Evolutionary conservation across 495 filamentous ascomycete species (phyloP).

Genomic region (Penicillium lagena): DNA sequence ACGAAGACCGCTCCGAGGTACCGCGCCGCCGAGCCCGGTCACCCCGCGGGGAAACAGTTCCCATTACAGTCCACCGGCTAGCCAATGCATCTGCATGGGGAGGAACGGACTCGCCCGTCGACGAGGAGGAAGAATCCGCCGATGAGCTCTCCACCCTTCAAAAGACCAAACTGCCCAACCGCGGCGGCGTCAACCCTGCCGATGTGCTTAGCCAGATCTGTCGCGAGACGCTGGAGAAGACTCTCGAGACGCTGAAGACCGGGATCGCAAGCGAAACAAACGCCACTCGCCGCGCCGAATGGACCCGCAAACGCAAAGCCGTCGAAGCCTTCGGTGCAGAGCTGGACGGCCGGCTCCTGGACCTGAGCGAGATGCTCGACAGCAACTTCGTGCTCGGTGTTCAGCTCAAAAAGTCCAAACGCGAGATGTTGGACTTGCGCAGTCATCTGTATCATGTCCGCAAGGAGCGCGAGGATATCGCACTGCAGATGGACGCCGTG

Average conservation of each 20-base stretch:
- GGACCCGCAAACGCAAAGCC: constrained; percentile 53
- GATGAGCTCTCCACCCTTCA: constrained; percentile 27
- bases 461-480: constrained; percentile 58
- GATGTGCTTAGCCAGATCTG: constrained; percentile 67
- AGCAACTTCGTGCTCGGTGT: constrained; percentile 57
- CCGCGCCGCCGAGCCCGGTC: constrained; percentile 18
- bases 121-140: constrained; percentile 25
- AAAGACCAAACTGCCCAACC: constrained; percentile 39
- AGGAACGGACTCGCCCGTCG: constrained; percentile 6
- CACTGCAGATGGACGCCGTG: constrained; percentile 63
- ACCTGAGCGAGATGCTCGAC: constrained; percentile 48
- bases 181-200: constrained; percentile 60
- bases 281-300: constrained; percentile 40
- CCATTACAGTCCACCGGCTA: constrained; percentile 40
- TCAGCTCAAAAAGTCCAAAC: constrained; percentile 56
- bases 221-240: constrained; percentile 57
- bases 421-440: constrained; percentile 57
- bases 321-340: constrained; percentile 66
- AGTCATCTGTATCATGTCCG: constrained; percentile 58
- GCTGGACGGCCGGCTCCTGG: constrained; percentile 56
- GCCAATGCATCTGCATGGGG: constrained; percentile 27
- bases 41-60: constrained; percentile 36
- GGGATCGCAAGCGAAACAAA: constrained; percentile 33
- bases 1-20: constrained; percentile 2
- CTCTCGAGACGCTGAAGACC: constrained; percentile 30